Conservation (phyloP, 768 basidiomycete species). For the Coprinopsis cinerea region DNA sequence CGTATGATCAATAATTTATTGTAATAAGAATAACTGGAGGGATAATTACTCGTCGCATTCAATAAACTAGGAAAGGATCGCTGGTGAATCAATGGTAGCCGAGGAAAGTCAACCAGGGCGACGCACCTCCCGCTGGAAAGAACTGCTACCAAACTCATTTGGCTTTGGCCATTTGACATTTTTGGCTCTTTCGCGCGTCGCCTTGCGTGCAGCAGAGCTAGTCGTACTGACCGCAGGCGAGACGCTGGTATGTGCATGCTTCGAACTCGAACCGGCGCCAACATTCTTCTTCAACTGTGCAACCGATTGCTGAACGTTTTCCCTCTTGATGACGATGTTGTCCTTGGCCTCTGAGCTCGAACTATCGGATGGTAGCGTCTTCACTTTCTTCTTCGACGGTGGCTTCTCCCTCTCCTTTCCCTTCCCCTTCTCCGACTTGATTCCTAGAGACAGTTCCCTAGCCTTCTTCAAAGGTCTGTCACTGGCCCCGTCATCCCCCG, state of each 20-base stretch:
- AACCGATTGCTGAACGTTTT: background rate
- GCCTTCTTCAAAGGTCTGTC: slow-evolving; percentile 9
- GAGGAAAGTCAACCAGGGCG: background rate
- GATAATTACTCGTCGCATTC: slow-evolving; percentile 20
- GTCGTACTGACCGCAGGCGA: too few species aligned
- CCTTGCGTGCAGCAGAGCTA: too few species aligned
- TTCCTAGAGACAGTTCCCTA: background rate
- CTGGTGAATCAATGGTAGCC: background rate
- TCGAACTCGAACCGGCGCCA: background rate
- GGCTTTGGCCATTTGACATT: slow-evolving; percentile 5
- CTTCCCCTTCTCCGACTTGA: background rate
- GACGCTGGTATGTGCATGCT: too few species aligned
- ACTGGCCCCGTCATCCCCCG: background rate
- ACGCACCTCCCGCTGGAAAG: slow-evolving; percentile 7
- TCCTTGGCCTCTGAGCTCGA: too few species aligned
- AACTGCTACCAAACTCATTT: slow-evolving; percentile 1
- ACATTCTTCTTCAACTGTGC: background rate
- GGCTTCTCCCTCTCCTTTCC: background rate
- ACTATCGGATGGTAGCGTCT: too few species aligned
- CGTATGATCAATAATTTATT: slow-evolving; percentile 1
- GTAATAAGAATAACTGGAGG: background rate
- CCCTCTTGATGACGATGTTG: background rate
- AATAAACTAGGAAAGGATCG: slow-evolving; percentile 18
- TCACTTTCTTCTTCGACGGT: background rate
- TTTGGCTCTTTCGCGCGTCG: background rate